Percentiles rank a stretch among this genome's conserved stretches.
Conservation (phyloP, 306 rosid species). For the Citrullus amarus region DNA sequence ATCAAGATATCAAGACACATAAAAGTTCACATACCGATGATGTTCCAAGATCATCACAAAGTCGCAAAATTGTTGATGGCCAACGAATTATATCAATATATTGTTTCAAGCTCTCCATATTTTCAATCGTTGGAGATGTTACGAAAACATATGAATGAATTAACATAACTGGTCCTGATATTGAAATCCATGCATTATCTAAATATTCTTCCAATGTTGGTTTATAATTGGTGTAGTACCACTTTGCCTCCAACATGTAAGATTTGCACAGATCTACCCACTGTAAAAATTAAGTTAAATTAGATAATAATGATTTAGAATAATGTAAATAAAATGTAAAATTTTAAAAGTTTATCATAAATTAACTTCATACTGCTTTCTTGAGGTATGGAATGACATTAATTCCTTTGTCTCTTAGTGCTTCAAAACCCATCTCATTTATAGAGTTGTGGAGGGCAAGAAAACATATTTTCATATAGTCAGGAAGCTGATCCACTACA, state of each 20-base stretch:
- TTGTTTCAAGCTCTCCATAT: background rate
- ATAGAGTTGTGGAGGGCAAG: background rate
- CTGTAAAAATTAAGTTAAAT: background rate
- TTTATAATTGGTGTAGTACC: background rate
- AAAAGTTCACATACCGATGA: background rate
- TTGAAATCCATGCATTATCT: background rate
- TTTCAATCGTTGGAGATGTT: background rate
- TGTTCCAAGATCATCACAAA: background rate
- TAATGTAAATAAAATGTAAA: background rate
- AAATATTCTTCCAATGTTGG: background rate
- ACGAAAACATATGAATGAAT: background rate
- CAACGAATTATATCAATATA: background rate
- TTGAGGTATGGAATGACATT: background rate
- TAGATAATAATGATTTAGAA: background rate
- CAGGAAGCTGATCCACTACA: slow-evolving; percentile 5
- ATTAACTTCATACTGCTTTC: background rate
- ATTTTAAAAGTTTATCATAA: background rate
- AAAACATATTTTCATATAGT: background rate
- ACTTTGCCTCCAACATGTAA: background rate
- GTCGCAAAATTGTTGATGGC: background rate
- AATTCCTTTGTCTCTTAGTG: background rate
- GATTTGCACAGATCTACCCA: background rate
- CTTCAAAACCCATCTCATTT: background rate
- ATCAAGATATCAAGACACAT: too few species aligned
- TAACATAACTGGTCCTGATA: background rate